Base-by-base conservation (phyloP, 331 rosid genomes). In the Phaseolus coccineus region DNA sequence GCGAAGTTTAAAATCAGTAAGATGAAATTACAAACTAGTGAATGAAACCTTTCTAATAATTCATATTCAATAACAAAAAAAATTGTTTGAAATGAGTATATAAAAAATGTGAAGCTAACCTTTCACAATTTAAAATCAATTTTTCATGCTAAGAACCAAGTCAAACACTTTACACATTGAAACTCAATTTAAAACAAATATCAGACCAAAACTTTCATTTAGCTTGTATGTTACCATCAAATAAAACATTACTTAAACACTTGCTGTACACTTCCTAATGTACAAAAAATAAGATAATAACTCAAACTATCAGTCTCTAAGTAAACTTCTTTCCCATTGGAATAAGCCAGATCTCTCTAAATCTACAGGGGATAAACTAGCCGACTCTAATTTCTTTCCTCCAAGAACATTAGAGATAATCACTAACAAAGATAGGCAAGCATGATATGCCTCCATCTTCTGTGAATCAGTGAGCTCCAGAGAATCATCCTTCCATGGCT, bases 371-470 rank as follows among this genome's bases (percentile, higher is more conserved):
- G 91, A 84, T 57, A 86, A 74, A 77, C 57, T 46, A 39, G 82
- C 87, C 11, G 79, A 59, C 71, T 88, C 91, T 22, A 84, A 37
- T 51, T 88, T 77, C 74, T 69, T 84, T 72, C 86, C 88, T 42
- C 86, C 74, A 27, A 92, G 88, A 58, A 80, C 77, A 81, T 89
- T 91, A 48, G 97, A 85, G 56, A 86, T 61, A 63, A 87, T 77
- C 79, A 85, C 71, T 64, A 91, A 55, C 59, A 94, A 87, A 66
- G 74, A 84, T 71, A 81, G 85, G 74, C 97, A 88, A 74, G 96
- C 90, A 82, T 91, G 94, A 80, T 88, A 81, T 88, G 91, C 97
- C 39, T 85, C 97, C 83, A 90, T 78, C 83, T 77, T 89, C 83
- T 90, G 89, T 16, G 77, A 73, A 69, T 87, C 83, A 33, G 77